Conservation (phyloP, 2,329 filamentous ascomycete genomes). For the Aspergillus pseudotamarii region DNA sequence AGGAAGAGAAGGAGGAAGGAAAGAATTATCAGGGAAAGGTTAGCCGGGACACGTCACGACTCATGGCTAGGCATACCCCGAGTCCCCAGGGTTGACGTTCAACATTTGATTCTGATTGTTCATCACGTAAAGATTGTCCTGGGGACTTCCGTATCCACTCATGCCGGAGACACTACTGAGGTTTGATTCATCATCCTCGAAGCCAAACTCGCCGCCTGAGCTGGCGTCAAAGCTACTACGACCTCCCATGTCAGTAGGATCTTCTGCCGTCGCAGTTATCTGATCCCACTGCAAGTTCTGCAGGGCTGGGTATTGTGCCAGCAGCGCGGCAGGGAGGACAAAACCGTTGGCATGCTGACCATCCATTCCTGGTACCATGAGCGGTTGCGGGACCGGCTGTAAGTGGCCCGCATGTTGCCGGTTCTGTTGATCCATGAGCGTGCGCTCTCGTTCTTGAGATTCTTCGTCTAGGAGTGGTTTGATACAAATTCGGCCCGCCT, state of each 20-base stretch:
- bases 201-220: conserved; percentile 47
- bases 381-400: conserved; percentile 58
- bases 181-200: conserved; percentile 47
- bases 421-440: conserved; percentile 73
- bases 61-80: conserved; percentile 23
- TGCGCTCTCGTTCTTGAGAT: conserved; percentile 75
- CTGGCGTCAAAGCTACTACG: conserved; percentile 57
- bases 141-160: conserved; percentile 37
- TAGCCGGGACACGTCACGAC: conserved; percentile 1
- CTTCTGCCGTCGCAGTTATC: conserved; percentile 62
- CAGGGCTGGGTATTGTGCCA: conserved; percentile 92
- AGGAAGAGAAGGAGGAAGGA: not conserved
- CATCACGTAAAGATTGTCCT: conserved; percentile 35
- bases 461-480: conserved; percentile 97
- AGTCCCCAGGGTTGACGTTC: conserved; percentile 31
- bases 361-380: conserved; percentile 63
- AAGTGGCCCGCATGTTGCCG: conserved; percentile 58
- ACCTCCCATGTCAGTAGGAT: conserved; percentile 63
- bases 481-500: conserved; percentile 94
- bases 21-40: conserved; percentile 1
- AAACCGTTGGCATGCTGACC: conserved; percentile 64
- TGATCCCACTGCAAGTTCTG: conserved; percentile 88
- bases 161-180: conserved; percentile 38
- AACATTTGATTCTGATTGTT: conserved; percentile 32
- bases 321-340: conserved; percentile 78